A percentile compares a stretch with the other conserved stretches of the same genome.
phyloP scores from a whole-genome alignment of 169 alveolate species.

The Theileria annulata region DNA sequence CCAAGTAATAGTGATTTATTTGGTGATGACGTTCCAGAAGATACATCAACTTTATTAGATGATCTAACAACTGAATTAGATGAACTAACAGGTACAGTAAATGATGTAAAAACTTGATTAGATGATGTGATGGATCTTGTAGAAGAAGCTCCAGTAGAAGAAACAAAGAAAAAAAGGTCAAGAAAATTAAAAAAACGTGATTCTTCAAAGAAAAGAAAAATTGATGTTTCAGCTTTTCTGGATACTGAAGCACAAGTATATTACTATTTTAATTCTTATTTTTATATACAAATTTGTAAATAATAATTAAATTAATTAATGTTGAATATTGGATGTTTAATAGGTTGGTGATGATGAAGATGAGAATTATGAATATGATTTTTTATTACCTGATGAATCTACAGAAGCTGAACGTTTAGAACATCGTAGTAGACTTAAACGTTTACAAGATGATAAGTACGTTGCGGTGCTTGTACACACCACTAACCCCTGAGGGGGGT shows the following conservation, averaged over 20 bases:
- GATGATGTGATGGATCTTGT: too few species aligned
- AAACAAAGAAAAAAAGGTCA: background rate
- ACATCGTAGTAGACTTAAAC: slow-evolving; percentile 64
- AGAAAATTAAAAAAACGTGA: slow-evolving; percentile 40
- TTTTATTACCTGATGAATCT: slow-evolving; percentile 54
- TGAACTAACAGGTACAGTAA: too few species aligned
- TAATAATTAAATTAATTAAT: background rate
- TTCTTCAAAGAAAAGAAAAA: slow-evolving; percentile 51
- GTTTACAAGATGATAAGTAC: slow-evolving; percentile 54
- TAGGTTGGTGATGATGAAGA: slow-evolving; percentile 85
- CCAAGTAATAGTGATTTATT: background rate
- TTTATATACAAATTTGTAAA: background rate
- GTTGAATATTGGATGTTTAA: slow-evolving; percentile 7
- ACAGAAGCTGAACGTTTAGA: slow-evolving; percentile 76
- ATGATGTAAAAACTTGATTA: too few species aligned
- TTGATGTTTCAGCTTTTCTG: slow-evolving; percentile 75
- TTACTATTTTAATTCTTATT: too few species aligned
- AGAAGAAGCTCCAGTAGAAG: slow-evolving; percentile 8
- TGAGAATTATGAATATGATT: slow-evolving; percentile 73
- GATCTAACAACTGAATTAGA: too few species aligned
- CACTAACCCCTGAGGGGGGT: slow-evolving; percentile 63
- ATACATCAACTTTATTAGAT: too few species aligned
- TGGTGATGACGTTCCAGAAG: background rate
- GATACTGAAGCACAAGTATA: slow-evolving; percentile 86
- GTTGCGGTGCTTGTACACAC: slow-evolving; percentile 9